Evolutionary conservation across 441 rosid genomes (phyloP), one percentile per base, ranked within the genome.

Genomic region (Arabidopsis lyrata): DNA sequence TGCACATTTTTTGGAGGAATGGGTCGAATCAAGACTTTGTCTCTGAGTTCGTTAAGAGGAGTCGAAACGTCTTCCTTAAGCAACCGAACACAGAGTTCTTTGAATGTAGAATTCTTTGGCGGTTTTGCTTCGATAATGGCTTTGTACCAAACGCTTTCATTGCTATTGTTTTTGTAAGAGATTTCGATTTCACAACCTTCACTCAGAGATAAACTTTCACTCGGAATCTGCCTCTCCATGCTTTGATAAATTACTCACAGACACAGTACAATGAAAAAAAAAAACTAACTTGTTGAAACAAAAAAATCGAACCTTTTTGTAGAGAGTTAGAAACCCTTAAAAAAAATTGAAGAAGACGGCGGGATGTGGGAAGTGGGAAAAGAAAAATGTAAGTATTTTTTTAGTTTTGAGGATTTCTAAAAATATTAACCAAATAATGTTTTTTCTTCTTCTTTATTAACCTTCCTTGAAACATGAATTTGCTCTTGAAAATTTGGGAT

Each of bases 141-240:
- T 29, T 24, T 48, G 73, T 49, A 78, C 83, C 81, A 82, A 3
- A 85, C 73, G 6, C 81, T 82, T 63, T 74, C 48, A 44, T 2
- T 44, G 49, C 18, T 9, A 44, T 44, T n/a, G 49, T 44, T 44
- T n/a, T 44, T 44, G 49, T 78, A 73, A 39, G 66, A 75, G 8
- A 82, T 73, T 61, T 84, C 87, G 24, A 84, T 72, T 58, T 35
- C 38, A 24, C 71, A 20, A 18, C 83, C 86, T 60, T 77, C 49
- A 0, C 9, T n/a, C 18, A 44, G 18, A 2, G 77, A 9, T 12
- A 29, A 27, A 32, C 16, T 65, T 36, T 54, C 62, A 31, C 62
- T 15, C n/a, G 5, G 31, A 31, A 15, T 2, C 1, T 18, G 5
- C 14, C 22, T 50, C 48, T 2, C 18, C 70, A 66, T 50, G 59